Conservation (phyloP, 1,284 basidiomycete species). For the Ganoderma leucocontextum region DNA sequence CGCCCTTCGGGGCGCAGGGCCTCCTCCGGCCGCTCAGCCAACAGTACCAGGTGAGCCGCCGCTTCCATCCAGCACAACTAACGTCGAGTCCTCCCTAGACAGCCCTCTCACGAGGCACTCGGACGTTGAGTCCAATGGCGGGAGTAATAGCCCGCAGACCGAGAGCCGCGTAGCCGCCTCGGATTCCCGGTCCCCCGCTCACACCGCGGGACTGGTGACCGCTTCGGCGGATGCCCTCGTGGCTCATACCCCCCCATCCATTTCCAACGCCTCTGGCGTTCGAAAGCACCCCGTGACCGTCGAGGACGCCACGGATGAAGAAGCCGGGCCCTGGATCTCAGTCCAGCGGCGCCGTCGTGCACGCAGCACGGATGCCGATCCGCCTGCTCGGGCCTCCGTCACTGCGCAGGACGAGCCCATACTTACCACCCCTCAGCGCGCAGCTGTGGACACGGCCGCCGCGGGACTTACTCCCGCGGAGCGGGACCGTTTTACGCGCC, state of each 20-base stretch:
- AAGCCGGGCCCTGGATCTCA: constrained; percentile 8
- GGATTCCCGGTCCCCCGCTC: constrained; percentile 2
- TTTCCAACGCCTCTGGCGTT: neutral
- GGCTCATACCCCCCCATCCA: neutral
- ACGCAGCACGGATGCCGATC: neutral
- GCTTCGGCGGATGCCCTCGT: neutral
- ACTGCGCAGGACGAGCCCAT: constrained; percentile 9
- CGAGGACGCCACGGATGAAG: constrained; percentile 18
- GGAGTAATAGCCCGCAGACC: neutral
- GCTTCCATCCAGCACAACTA: neutral
- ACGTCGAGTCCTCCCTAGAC: neutral
- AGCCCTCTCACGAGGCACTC: neutral
- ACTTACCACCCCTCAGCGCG: neutral
- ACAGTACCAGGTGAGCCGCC: neutral
- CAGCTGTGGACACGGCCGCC: neutral
- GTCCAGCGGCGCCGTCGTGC: constrained; percentile 15
- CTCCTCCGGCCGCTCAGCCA: neutral
- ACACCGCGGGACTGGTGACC: neutral
- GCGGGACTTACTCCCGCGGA: neutral
- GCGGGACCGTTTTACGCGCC: neutral
- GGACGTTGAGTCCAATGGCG: neutral
- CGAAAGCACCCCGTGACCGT: constrained; percentile 13
- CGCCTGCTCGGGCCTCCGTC: constrained; percentile 1
- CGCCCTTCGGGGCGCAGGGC: neutral
- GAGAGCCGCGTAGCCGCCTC: constrained; percentile 6